Evolutionary conservation across 1,284 basidiomycete genomes (phyloP).

Genomic region (Irpex rosettiformis): DNA sequence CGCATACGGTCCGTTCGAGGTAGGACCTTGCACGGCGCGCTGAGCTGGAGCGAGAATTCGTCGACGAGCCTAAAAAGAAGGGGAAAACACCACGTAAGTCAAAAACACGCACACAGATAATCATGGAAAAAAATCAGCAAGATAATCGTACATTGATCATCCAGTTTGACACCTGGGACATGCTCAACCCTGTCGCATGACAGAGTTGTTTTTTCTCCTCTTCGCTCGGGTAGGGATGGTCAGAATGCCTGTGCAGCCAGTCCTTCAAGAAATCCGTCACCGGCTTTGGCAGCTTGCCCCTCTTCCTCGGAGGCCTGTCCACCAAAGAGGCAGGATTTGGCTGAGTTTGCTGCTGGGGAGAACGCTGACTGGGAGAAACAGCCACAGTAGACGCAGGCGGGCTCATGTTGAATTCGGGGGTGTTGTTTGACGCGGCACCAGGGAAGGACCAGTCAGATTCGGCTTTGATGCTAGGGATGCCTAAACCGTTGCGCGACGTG

Average conservation of each 20-base stretch:
- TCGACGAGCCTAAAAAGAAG: conserved; percentile 65
- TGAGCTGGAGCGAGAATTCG: conserved; percentile 80
- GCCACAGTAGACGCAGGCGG: conserved; percentile 31
- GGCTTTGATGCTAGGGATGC: conserved; percentile 24
- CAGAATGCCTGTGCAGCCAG: conserved; percentile 87
- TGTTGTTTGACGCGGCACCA: conserved; percentile 23
- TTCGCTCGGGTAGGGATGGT: conserved; percentile 88
- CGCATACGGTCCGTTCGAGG: conserved; percentile 65
- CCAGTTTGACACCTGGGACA: conserved; percentile 89
- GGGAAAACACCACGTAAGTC: too few species aligned
- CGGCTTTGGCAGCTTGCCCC: conserved; percentile 86
- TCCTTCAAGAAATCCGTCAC: conserved; percentile 87
- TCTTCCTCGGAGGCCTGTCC: conserved; percentile 71
- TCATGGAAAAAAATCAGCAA: conserved; percentile 17
- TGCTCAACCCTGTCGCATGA: conserved; percentile 79
- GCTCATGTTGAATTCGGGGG: conserved; percentile 29
- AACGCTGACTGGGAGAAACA: conserved; percentile 37
- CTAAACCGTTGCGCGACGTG: conserved; percentile 32
- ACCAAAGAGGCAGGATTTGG: conserved; percentile 33
- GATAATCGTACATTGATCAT: conserved; percentile 76
- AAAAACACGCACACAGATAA: conserved; percentile 14
- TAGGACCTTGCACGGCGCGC: conserved; percentile 66
- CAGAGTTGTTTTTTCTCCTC: conserved; percentile 90
- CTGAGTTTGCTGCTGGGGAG: conserved; percentile 35
- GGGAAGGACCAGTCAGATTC: conserved; percentile 44